Conservation (phyloP, 1,139 yeast genomes). For the Kluyveromyces sp. region DNA sequence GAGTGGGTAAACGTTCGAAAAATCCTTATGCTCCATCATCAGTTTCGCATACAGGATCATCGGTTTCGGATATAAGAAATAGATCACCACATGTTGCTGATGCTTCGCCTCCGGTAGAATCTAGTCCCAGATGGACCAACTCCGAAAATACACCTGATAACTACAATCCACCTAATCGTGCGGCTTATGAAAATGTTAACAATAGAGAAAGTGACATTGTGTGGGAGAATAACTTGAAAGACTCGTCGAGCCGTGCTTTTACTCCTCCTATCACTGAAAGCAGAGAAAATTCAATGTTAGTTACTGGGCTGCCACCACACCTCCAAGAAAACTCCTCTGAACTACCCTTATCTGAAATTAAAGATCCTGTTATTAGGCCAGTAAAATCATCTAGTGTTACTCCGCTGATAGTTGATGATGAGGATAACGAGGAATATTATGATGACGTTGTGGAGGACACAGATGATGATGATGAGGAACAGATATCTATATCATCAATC, state of each 20-base stretch:
- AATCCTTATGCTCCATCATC: slow-evolving; percentile 1
- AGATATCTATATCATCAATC: neutral
- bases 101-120: too few species aligned
- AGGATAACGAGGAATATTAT: slow-evolving; percentile 31
- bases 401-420: slow-evolving; percentile 12
- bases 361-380: slow-evolving; percentile 16
- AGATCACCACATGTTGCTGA: neutral
- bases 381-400: slow-evolving; percentile 11
- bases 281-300: neutral
- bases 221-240: too few species aligned
- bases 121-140: too few species aligned
- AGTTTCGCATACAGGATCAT: neutral
- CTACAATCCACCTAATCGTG: too few species aligned
- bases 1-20: neutral
- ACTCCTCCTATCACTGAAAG: neutral
- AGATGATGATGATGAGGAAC: slow-evolving; percentile 33
- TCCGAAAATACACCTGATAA: too few species aligned
- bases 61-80: too few species aligned
- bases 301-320: neutral
- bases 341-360: neutral
- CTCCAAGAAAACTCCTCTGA: neutral
- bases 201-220: too few species aligned
- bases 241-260: neutral
- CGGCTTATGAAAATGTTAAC: too few species aligned
- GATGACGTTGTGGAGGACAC: slow-evolving; percentile 41